Conservation (phyloP, 257 asterid genomes). For the Nicotiana noctiflora region DNA sequence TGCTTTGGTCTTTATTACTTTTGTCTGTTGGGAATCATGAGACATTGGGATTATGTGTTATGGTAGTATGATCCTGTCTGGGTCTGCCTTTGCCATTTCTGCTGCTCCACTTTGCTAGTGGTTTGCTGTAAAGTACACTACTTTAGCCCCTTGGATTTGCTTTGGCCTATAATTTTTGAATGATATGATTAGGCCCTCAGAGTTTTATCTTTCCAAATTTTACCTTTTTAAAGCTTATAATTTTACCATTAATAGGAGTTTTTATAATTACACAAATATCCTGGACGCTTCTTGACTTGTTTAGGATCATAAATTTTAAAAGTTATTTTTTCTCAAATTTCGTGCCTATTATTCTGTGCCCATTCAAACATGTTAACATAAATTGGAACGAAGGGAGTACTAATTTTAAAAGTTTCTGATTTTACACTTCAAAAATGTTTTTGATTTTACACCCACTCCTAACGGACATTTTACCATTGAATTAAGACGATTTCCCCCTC, state of each 20-base stretch:
- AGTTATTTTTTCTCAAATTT: too few relatives aligned
- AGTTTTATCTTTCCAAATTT: neutral
- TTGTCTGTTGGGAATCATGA: constrained; percentile 7
- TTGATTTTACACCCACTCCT: neutral
- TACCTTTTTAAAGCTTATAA: neutral
- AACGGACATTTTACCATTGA: neutral
- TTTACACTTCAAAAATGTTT: too few relatives aligned
- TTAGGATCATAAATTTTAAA: too few relatives aligned
- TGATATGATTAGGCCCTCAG: neutral
- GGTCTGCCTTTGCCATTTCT: neutral
- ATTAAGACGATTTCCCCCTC: neutral
- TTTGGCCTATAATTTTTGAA: neutral
- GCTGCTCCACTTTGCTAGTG: neutral
- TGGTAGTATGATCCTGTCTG: neutral
- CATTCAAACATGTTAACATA: too few relatives aligned
- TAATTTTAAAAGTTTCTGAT: neutral
- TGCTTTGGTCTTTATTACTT: constrained; percentile 1
- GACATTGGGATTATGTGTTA: constrained; percentile 4
- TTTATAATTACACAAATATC: too few relatives aligned
- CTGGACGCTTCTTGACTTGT: too few relatives aligned
- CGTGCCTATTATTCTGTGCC: too few relatives aligned
- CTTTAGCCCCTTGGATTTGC: neutral
- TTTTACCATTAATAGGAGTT: too few relatives aligned
- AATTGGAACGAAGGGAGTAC: too few relatives aligned
- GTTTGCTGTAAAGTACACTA: neutral